Percentiles rank a stretch among this genome's conserved stretches.
Conservation (phyloP, 495 filamentous ascomycete species). For the Neurospora hispaniola region DNA sequence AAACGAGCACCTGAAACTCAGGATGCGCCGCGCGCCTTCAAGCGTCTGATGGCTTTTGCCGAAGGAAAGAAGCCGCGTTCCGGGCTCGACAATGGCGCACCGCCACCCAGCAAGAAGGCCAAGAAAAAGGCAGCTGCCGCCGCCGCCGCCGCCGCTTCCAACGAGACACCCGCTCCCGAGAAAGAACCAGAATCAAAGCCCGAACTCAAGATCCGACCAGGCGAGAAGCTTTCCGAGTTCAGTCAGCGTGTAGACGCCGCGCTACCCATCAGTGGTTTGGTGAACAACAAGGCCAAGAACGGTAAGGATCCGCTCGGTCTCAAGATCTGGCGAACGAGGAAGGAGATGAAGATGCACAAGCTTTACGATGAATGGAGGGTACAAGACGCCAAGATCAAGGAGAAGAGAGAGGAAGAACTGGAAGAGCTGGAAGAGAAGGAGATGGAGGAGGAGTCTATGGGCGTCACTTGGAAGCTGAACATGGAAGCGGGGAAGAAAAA, state of each 20-base stretch:
- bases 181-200: constrained; percentile 1
- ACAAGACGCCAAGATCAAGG: constrained; percentile 45
- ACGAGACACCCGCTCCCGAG: constrained; percentile 4
- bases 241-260: constrained; percentile 75
- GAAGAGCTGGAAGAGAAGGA: constrained; percentile 54
- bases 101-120: constrained; percentile 34
- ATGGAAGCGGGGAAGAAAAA: constrained; percentile 27
- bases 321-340: constrained; percentile 55
- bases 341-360: constrained; percentile 71
- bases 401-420: constrained; percentile 47
- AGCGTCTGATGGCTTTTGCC: constrained; percentile 63
- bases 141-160: background rate
- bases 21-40: constrained; percentile 82
- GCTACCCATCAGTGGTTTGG: constrained; percentile 59
- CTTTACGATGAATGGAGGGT: constrained; percentile 74
- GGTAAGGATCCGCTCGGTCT: constrained; percentile 44
- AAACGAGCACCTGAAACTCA: constrained; percentile 41
- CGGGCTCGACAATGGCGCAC: constrained; percentile 59
- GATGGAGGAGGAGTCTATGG: constrained; percentile 46
- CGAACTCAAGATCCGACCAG: constrained; percentile 58
- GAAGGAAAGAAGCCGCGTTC: constrained; percentile 45
- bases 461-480: constrained; percentile 45
- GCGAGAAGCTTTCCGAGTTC: constrained; percentile 76
- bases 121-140: constrained; percentile 28
- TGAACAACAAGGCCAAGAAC: constrained; percentile 37